Evolutionary conservation across 2,329 filamentous ascomycete genomes (phyloP).

Genomic region (Chaetomiaceae sp.): DNA sequence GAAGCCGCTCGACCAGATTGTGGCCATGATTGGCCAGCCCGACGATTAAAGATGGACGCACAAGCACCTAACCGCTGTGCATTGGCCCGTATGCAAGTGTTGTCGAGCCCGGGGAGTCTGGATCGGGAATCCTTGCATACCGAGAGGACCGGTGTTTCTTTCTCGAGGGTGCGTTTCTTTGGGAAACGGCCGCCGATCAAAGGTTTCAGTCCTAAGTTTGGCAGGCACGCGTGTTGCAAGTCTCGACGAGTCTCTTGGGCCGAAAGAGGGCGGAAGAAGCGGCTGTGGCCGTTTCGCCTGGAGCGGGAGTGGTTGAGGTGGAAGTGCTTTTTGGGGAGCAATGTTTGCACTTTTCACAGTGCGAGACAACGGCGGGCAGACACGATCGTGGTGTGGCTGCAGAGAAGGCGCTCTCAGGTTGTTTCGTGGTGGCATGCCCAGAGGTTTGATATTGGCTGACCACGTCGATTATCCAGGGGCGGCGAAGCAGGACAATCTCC

Average conservation of each 20-base stretch:
- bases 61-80: constrained; percentile 35
- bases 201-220: constrained; percentile 14
- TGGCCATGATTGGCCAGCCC: constrained; percentile 26
- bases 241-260: not conserved
- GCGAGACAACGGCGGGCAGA: not conserved
- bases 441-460: not conserved
- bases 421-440: not conserved
- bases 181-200: constrained; percentile 2
- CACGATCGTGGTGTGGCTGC: constrained; percentile 3
- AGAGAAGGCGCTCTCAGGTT: not conserved
- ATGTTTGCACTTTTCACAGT: constrained; percentile 13
- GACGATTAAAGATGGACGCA: constrained; percentile 25
- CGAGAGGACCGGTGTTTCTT: not conserved
- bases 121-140: constrained; percentile 24
- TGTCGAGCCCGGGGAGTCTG: constrained; percentile 15
- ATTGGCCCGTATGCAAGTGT: constrained; percentile 30
- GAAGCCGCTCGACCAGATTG: constrained; percentile 2
- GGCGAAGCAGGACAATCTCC: not conserved
- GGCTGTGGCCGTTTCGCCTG: constrained; percentile 14
- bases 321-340: constrained; percentile 2
- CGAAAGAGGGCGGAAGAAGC: not conserved
- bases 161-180: not conserved
- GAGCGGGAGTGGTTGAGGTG: constrained; percentile 1
- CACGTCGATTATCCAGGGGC: not conserved
- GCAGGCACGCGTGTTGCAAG: not conserved